Conservation (phyloP, 2,329 filamentous ascomycete species). For the Coniella lustricola region DNA sequence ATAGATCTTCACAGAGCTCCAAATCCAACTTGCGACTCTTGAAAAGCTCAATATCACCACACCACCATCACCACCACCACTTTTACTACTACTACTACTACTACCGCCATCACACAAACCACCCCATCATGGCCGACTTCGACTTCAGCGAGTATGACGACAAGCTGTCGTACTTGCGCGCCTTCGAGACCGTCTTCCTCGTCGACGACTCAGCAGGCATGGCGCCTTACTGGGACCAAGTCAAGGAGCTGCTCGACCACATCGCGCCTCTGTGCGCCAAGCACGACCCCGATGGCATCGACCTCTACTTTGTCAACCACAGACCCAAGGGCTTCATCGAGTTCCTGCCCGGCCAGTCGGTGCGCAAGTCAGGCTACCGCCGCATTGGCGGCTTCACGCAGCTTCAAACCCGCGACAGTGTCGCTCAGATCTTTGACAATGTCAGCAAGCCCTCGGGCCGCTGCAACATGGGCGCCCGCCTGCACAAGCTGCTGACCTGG, state of each 20-base stretch:
- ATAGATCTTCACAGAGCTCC: too few relatives aligned
- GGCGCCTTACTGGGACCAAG: constrained; percentile 69
- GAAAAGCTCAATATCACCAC: too few relatives aligned
- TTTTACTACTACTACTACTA: too few relatives aligned
- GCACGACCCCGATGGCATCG: constrained; percentile 77
- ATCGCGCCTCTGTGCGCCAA: constrained; percentile 77
- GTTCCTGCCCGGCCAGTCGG: constrained; percentile 27
- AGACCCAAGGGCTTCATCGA: constrained; percentile 31
- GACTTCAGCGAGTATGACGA: constrained; percentile 12
- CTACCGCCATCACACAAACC: background rate
- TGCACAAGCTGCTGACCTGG: constrained; percentile 21
- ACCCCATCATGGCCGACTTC: constrained; percentile 4
- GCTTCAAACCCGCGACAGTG: constrained; percentile 20
- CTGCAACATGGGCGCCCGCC: constrained; percentile 22
- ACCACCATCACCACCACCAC: background rate
- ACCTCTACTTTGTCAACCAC: constrained; percentile 86
- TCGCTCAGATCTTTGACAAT: constrained; percentile 19
- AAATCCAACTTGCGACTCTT: too few relatives aligned
- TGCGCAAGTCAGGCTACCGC: constrained; percentile 47
- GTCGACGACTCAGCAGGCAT: constrained; percentile 70
- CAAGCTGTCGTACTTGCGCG: constrained; percentile 54
- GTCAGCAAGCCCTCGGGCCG: constrained; percentile 20
- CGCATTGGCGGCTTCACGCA: constrained; percentile 44
- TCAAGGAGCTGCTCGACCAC: constrained; percentile 57
- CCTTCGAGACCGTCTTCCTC: constrained; percentile 83